Conservation (phyloP, 2,329 filamentous ascomycete genomes). For the Xylaria sp. region DNA sequence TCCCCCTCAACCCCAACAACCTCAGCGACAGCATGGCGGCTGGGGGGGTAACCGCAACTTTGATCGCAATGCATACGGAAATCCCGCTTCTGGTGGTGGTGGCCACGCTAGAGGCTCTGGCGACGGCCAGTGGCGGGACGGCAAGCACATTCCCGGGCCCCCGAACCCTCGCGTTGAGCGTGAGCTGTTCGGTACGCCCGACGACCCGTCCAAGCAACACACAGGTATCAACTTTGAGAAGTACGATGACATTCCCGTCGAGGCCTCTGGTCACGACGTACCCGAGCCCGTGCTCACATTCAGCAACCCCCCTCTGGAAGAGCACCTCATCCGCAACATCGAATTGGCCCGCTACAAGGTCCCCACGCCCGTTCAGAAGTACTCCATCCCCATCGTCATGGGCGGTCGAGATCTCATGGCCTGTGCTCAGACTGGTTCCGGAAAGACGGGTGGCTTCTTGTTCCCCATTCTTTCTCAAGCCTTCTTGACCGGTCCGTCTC, state of each 20-base stretch:
- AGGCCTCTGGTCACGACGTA: slow-evolving; percentile 92
- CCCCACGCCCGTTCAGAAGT: slow-evolving; percentile 98
- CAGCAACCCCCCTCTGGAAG: slow-evolving; percentile 93
- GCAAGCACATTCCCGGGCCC: slow-evolving; percentile 93
- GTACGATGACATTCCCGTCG: slow-evolving; percentile 99
- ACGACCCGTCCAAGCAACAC: slow-evolving; percentile 94
- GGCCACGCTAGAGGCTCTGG: slow-evolving; percentile 81
- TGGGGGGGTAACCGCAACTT: slow-evolving; percentile 55
- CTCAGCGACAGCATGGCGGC: slow-evolving; percentile 37
- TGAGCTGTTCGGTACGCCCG: slow-evolving; percentile 89
- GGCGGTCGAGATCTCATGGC: slow-evolving; percentile 98
- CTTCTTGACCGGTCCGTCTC: slow-evolving; percentile 86
- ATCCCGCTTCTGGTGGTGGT: slow-evolving; percentile 57
- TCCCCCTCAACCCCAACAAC: slow-evolving; percentile 35
- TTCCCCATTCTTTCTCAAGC: slow-evolving; percentile 99
- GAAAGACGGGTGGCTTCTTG: slow-evolving; percentile 99
- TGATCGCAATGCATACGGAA: slow-evolving; percentile 72
- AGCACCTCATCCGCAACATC: slow-evolving; percentile 93
- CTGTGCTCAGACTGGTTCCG: slow-evolving; percentile 99
- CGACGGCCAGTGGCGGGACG: slow-evolving; percentile 95
- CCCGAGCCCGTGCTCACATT: slow-evolving; percentile 92
- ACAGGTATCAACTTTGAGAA: slow-evolving; percentile 99
- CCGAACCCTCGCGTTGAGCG: slow-evolving; percentile 90
- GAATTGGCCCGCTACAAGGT: slow-evolving; percentile 93
- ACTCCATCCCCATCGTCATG: slow-evolving; percentile 99